Evolutionary conservation across 192 early-diverging fungal species (phyloP), one percentile per base, ranked within the genome.

Genomic region (Phycomyces nitens): DNA sequence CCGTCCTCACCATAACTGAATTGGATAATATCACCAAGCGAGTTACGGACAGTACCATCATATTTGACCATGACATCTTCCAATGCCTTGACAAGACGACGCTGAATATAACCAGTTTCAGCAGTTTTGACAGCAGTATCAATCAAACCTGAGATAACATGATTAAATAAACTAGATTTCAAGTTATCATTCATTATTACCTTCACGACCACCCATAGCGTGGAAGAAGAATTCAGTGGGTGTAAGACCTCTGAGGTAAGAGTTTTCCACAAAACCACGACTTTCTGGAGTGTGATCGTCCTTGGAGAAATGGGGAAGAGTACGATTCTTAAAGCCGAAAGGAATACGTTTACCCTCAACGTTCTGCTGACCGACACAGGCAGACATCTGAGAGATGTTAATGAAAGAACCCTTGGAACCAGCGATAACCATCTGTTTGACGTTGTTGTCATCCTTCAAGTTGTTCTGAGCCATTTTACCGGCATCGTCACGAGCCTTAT

Each of bases 181-280:
- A 43, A 20, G 34, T 14, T 29, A 15, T 58, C 20, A 26, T 39
- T 20, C 3, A 18, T 43, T 42, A 51, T 69, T 70, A 73, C 89
- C 97, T 86, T 99, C 97, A 82, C 97, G 94, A 69, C 97, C 97
- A 82, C 94, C 95, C 95, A 98, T 98, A 20, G 95, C 94, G 76
- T 99, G 97, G 88, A 99, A 99, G 72, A 92, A 99, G 80, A 97
- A 99, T 82, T 99, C 97, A 68, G 94, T 92, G 18, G 97, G 97
- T 18, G 93, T 95, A 72, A 99, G 71, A 14, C 97, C 97, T 60
- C 92, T 84, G 29, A 94, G 76, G 66, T 93, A 94, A 21, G 89
- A 92, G 69, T 93, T 93, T 76, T 92, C 90, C 2, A 94, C 93
- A 70, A 94, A 94, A 21, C 93, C 93, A 58, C 91, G 81, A 69